These are phyloP conservation scores for Coemansia sp. DNA, from an alignment of 192 early-diverging fungal genomes.

Conservation along the genomic window DNA sequence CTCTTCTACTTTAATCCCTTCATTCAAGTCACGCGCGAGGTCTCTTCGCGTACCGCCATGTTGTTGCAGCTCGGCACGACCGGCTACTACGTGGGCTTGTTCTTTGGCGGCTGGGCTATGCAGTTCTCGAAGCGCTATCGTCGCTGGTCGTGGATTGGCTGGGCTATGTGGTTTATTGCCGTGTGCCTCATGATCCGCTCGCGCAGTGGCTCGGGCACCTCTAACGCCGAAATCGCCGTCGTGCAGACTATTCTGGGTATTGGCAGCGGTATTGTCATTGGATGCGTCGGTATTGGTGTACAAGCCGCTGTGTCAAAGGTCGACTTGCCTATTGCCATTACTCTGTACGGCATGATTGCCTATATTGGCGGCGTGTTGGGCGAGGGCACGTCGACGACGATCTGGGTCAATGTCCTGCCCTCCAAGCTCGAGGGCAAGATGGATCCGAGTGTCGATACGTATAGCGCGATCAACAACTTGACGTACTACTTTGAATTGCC, in stretches of 20 bases:
- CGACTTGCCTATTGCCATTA: conserved; percentile 46
- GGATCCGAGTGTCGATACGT: conserved; percentile 23
- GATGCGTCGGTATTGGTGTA: conserved; percentile 45
- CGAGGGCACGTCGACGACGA: conserved; percentile 41
- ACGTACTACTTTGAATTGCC: conserved; percentile 48
- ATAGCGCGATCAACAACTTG: conserved; percentile 44
- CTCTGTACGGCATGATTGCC: conserved; percentile 46
- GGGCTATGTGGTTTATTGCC: conserved; percentile 37
- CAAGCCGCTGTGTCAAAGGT: conserved; percentile 34
- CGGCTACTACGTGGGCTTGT: conserved; percentile 42
- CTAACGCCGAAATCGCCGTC: conserved; percentile 44
- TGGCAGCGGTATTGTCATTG: conserved; percentile 44
- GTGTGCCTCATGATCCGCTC: conserved; percentile 52
- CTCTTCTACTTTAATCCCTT: conserved; percentile 45
- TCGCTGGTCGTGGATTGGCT: conserved; percentile 45
- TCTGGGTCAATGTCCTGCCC: conserved; percentile 49
- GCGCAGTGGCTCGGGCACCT: conserved; percentile 17
- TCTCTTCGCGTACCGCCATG: conserved; percentile 40
- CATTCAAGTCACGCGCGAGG: conserved; percentile 43
- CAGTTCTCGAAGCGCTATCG: conserved; percentile 42
- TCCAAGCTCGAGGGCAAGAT: conserved; percentile 24
- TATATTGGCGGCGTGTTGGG: conserved; percentile 49
- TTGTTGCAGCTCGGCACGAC: conserved; percentile 38
- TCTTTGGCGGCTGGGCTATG: conserved; percentile 50
- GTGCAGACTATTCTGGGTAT: conserved; percentile 37